Evolutionary conservation across 257 asterid species (phyloP).

Genomic region (Ilex aquifolium): DNA sequence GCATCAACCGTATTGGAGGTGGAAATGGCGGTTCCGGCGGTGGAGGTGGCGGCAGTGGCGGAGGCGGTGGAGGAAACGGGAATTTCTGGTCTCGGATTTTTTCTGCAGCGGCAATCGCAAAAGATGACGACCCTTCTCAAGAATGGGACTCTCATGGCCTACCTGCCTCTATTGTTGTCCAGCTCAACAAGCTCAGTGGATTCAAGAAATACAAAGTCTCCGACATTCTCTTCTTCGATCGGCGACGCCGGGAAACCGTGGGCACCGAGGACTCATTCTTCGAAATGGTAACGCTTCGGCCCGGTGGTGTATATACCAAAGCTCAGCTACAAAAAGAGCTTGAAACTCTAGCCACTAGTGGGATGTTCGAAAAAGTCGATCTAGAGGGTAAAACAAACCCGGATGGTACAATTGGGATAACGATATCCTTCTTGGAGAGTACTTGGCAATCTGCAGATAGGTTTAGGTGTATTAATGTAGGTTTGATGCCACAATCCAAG

Average conservation of each 20-base stretch:
- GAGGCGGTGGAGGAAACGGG: slow-evolving; percentile 27
- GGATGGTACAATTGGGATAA: slow-evolving; percentile 65
- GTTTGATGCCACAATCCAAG: slow-evolving; percentile 78
- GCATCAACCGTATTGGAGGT: slow-evolving; percentile 2
- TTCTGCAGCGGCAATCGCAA: slow-evolving; percentile 52
- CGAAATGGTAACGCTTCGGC: slow-evolving; percentile 88
- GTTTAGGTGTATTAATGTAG: slow-evolving; percentile 88
- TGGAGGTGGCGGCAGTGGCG: slow-evolving; percentile 28
- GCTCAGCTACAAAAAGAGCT: slow-evolving; percentile 84
- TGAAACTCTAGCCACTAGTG: slow-evolving; percentile 77
- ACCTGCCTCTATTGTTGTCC: slow-evolving; percentile 81
- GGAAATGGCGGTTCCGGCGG: slow-evolving; percentile 52
- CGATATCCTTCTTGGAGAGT: slow-evolving; percentile 72
- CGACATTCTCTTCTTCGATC: slow-evolving; percentile 71
- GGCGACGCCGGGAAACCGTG: slow-evolving; percentile 43
- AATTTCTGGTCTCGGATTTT: slow-evolving; percentile 55
- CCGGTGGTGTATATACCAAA: slow-evolving; percentile 82
- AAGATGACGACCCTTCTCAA: slow-evolving; percentile 67
- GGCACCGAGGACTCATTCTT: slow-evolving; percentile 91
- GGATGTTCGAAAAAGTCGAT: slow-evolving; percentile 93
- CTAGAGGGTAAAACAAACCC: slow-evolving; percentile 77
- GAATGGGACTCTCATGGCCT: slow-evolving; percentile 94
- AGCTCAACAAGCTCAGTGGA: slow-evolving; percentile 77
- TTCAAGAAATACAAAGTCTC: slow-evolving; percentile 83
- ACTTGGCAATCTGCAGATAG: slow-evolving; percentile 87